Evolutionary conservation across 2,329 filamentous ascomycete genomes (phyloP).

Genomic region (Alternaria novae-zelandiae): DNA sequence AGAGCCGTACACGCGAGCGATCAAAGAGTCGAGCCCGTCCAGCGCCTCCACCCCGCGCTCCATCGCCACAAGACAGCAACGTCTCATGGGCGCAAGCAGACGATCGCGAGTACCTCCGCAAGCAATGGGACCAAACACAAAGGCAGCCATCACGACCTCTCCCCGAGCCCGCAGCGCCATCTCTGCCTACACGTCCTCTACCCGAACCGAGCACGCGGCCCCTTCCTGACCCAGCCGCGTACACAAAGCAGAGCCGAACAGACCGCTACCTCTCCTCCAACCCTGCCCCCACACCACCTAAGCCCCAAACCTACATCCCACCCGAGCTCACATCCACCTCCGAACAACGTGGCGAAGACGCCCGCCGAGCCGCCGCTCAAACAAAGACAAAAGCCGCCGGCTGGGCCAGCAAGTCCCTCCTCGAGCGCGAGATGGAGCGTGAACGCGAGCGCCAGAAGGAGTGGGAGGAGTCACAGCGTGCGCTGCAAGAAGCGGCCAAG

Average conservation of each 20-base stretch:
- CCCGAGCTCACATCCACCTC: constrained; percentile 64
- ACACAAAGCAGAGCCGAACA: constrained; percentile 54
- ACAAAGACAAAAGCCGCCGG: constrained; percentile 67
- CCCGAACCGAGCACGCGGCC: constrained; percentile 43
- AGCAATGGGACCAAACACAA: constrained; percentile 58
- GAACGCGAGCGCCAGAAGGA: constrained; percentile 78
- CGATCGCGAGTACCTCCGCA: constrained; percentile 69
- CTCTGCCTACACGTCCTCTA: constrained; percentile 58
- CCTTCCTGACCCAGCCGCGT: constrained; percentile 42
- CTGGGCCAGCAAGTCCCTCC: constrained; percentile 71
- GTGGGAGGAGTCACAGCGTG: constrained; percentile 78
- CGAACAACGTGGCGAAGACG: constrained; percentile 69
- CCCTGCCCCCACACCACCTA: constrained; percentile 56
- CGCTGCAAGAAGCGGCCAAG: constrained; percentile 63
- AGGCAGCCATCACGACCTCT: constrained; percentile 45
- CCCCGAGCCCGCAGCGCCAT: constrained; percentile 37
- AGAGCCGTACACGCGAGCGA: constrained; percentile 43
- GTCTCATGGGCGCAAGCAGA: constrained; percentile 69
- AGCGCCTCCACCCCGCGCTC: constrained; percentile 45
- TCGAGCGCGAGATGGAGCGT: constrained; percentile 82
- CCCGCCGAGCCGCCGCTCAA: constrained; percentile 65
- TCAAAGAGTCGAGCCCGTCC: constrained; percentile 45
- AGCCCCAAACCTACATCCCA: constrained; percentile 49
- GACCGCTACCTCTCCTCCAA: constrained; percentile 65
- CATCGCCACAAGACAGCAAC: constrained; percentile 58